A percentile compares a stretch with the other conserved stretches of the same genome.
Evolutionary conservation across 495 filamentous ascomycete species (phyloP).

Genomic region (Coniosporium apollinis): DNA sequence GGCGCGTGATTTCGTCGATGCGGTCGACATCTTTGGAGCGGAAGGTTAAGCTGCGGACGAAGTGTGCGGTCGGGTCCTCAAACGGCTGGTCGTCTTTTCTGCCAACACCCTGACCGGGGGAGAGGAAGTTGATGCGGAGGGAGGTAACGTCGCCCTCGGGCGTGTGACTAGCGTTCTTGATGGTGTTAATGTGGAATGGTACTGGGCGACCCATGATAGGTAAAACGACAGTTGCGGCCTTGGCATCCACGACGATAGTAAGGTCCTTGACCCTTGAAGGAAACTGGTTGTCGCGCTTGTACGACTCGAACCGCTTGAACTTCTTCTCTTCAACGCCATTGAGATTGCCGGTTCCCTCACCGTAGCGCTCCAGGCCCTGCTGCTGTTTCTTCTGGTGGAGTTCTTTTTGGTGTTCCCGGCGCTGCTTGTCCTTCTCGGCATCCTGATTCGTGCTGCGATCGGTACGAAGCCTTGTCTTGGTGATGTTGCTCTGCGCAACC

Average conservation of each 20-base stretch:
- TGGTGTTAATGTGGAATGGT: slow-evolving; percentile 96
- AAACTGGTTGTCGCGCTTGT: slow-evolving; percentile 94
- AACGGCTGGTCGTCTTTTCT: slow-evolving; percentile 97
- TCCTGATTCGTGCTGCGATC: slow-evolving; percentile 73
- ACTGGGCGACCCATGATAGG: slow-evolving; percentile 97
- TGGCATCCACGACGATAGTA: slow-evolving; percentile 74
- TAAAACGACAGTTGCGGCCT: slow-evolving; percentile 76
- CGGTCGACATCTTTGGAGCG: slow-evolving; percentile 75
- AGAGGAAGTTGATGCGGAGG: slow-evolving; percentile 91
- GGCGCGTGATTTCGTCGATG: slow-evolving; percentile 71
- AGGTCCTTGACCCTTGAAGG: slow-evolving; percentile 68
- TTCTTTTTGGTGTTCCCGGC: slow-evolving; percentile 86
- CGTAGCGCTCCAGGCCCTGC: slow-evolving; percentile 68
- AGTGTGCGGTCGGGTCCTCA: slow-evolving; percentile 89
- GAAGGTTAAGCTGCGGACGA: slow-evolving; percentile 87
- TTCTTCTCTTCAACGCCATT: slow-evolving; percentile 89
- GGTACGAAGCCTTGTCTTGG: slow-evolving; percentile 80
- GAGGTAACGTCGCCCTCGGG: slow-evolving; percentile 79
- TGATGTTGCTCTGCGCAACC: slow-evolving; percentile 78
- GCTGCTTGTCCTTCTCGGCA: slow-evolving; percentile 74
- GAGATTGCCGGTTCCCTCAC: slow-evolving; percentile 59
- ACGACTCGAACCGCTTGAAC: slow-evolving; percentile 97
- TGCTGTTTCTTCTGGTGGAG: slow-evolving; percentile 75
- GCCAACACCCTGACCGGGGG: slow-evolving; percentile 93
- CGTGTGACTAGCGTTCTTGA: slow-evolving; percentile 55